Evolutionary conservation across 805 yeast species (phyloP).

Genomic region (Candida boleticola): DNA sequence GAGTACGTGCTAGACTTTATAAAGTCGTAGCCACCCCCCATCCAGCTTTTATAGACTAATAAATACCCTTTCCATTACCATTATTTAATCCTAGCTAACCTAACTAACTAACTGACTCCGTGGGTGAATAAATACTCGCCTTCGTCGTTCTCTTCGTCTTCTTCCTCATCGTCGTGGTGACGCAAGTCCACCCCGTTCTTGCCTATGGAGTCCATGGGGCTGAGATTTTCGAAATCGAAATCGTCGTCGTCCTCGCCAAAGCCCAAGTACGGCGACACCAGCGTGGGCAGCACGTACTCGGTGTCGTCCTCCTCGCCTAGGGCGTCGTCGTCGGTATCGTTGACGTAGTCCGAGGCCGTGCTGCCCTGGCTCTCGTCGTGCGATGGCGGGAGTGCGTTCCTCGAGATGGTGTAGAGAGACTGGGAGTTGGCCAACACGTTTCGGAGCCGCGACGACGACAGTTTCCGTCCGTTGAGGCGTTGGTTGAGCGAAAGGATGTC

Average conservation of each 20-base stretch:
- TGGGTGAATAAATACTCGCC: conserved; percentile 34
- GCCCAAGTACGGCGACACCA: conserved; percentile 30
- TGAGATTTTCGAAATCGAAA: conserved; percentile 25
- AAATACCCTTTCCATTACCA: not conserved
- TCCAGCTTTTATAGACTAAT: conserved; percentile 1
- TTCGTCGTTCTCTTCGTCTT: conserved; percentile 18
- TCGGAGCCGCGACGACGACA: conserved; percentile 1
- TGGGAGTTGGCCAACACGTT: conserved; percentile 30
- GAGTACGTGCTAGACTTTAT: conserved; percentile 36
- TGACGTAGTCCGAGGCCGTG: conserved; percentile 13
- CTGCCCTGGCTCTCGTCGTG: conserved; percentile 9
- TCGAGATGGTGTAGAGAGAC: conserved; percentile 29
- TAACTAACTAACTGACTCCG: too few relatives aligned
- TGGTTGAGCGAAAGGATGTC: not conserved
- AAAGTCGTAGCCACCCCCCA: not conserved
- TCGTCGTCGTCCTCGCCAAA: conserved; percentile 20
- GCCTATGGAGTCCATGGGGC: conserved; percentile 10
- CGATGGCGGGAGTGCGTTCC: conserved; percentile 12
- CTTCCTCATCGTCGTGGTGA: conserved; percentile 12
- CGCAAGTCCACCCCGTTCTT: not conserved
- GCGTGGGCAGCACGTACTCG: conserved; percentile 42
- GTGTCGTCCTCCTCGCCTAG: conserved; percentile 25
- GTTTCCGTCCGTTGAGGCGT: not conserved
- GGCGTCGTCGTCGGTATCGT: conserved; percentile 10
- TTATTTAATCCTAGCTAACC: not conserved